Conservation (phyloP, 768 basidiomycete genomes). For the Suillus clintonianus region DNA sequence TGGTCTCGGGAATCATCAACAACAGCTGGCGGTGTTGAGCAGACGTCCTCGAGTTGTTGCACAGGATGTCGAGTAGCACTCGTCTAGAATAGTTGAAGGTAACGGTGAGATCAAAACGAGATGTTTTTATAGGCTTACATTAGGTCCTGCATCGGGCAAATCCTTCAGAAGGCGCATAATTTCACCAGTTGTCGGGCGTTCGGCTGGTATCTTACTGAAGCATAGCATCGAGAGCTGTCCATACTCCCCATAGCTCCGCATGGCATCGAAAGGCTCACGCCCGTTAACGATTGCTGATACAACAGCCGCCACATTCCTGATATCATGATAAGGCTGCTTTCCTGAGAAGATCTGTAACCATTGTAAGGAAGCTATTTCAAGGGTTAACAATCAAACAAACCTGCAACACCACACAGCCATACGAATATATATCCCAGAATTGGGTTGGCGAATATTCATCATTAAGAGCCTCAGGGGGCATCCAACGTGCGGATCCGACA, state of each 20-base stretch:
- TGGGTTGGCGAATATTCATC: slow-evolving; percentile 16
- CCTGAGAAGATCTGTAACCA: slow-evolving; percentile 23
- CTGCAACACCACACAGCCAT: background rate
- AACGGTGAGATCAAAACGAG: too few species aligned
- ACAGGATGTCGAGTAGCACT: too few species aligned
- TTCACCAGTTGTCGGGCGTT: background rate
- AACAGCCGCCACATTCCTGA: too few species aligned
- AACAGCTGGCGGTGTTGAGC: too few species aligned
- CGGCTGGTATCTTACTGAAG: background rate
- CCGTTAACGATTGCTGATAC: too few species aligned
- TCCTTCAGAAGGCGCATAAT: background rate
- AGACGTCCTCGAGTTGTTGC: too few species aligned
- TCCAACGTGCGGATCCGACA: slow-evolving; percentile 12
- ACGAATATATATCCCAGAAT: slow-evolving; percentile 5
- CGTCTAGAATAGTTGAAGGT: too few species aligned
- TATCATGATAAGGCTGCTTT: slow-evolving; percentile 28
- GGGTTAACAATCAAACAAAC: background rate
- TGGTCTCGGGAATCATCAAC: too few species aligned
- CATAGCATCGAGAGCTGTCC: background rate
- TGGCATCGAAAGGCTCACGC: too few species aligned
- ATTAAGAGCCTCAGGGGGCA: slow-evolving; percentile 17
- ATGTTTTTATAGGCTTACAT: too few species aligned
- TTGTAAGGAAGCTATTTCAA: background rate
- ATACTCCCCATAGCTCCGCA: background rate
- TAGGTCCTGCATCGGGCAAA: too few species aligned